A percentile compares a stretch with the other conserved stretches of the same genome.
These are phyloP conservation scores for Botryotinia globosa DNA, from an alignment of 2,329 filamentous ascomycete genomes.

Conservation along the genomic window DNA sequence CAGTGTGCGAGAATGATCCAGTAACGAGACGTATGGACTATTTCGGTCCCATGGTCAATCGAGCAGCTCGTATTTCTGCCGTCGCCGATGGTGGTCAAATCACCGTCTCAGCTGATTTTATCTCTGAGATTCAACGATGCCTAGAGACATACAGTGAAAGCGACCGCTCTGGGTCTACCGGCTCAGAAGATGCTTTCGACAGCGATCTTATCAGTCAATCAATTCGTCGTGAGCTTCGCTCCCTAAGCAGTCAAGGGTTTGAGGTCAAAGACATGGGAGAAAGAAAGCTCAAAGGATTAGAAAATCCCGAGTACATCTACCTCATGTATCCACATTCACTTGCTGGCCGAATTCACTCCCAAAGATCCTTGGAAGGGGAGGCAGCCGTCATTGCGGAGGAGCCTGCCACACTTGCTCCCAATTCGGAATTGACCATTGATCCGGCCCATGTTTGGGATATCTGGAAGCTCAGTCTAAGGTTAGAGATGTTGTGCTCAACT, in stretches of 20 bases:
- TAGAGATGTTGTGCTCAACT: conserved; percentile 90
- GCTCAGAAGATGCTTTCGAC: conserved; percentile 70
- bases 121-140: conserved; percentile 89
- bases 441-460: conserved; percentile 77
- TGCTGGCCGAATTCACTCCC: conserved; percentile 72
- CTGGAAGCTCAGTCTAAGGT: conserved; percentile 81
- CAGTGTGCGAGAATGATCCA: conserved; percentile 91
- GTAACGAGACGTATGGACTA: conserved; percentile 99
- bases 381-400: conserved; percentile 44
- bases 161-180: conserved; percentile 66
- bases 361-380: conserved; percentile 40
- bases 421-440: conserved; percentile 69
- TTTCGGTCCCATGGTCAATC: conserved; percentile 99
- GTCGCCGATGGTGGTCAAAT: conserved; percentile 97
- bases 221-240: conserved; percentile 83
- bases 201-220: conserved; percentile 72
- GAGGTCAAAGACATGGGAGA: conserved; percentile 96
- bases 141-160: conserved; percentile 85
- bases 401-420: conserved; percentile 61
- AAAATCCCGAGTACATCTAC: conserved; percentile 95
- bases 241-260: conserved; percentile 86
- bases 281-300: conserved; percentile 90
- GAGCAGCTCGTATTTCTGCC: conserved; percentile 87
- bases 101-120: conserved; percentile 94
- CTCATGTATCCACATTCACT: conserved; percentile 91